A percentile compares a stretch with the other conserved stretches of the same genome.
These are phyloP conservation scores for Artemisia tridentata DNA, from an alignment of 129 eudicot species.

Conservation along the genomic window DNA sequence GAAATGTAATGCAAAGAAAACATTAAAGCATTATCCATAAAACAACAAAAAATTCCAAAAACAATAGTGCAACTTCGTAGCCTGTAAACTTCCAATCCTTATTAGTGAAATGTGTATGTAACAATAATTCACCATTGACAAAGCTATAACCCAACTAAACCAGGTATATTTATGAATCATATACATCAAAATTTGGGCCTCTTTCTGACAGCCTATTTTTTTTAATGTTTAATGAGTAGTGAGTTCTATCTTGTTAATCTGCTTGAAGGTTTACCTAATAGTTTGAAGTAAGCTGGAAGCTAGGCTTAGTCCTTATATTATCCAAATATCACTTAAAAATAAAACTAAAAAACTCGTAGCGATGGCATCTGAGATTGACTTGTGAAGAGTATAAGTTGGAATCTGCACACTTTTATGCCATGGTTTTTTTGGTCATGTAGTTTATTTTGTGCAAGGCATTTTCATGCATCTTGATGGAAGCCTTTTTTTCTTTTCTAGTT, in stretches of 20 bases:
- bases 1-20: slow-evolving; percentile 30
- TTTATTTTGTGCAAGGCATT: too few relatives aligned
- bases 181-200: slow-evolving; percentile 1
- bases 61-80: slow-evolving; percentile 2
- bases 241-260: background rate
- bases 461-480: too few relatives aligned
- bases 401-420: too few relatives aligned
- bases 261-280: slow-evolving; percentile 8
- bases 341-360: background rate
- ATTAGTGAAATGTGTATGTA: slow-evolving; percentile 7
- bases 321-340: background rate
- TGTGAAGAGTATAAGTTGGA: too few relatives aligned
- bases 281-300: slow-evolving; percentile 11
- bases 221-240: background rate
- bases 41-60: slow-evolving; percentile 1
- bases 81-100: background rate
- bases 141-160: slow-evolving; percentile 5
- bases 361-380: too few relatives aligned
- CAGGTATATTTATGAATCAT: slow-evolving; percentile 1
- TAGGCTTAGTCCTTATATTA: slow-evolving; percentile 1
- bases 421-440: too few relatives aligned
- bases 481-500: too few relatives aligned
- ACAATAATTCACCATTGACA: slow-evolving; percentile 6
- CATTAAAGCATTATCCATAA: slow-evolving; percentile 12
- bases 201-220: background rate